These are phyloP conservation scores for Colletotrichum sp. DNA, from an alignment of 2,329 filamentous ascomycete species.

Conservation along the genomic window DNA sequence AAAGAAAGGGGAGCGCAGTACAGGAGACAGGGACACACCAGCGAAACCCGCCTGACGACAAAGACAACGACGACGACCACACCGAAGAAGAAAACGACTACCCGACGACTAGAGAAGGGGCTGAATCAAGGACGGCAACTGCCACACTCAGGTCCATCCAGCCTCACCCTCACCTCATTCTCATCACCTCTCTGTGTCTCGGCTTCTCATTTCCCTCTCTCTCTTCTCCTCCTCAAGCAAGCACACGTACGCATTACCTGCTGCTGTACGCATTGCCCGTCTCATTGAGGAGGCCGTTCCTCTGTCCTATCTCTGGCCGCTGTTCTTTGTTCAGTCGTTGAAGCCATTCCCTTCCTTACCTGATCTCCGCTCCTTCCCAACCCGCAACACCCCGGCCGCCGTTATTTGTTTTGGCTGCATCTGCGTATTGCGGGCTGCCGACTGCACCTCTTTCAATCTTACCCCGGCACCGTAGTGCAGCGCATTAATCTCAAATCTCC, in stretches of 20 bases:
- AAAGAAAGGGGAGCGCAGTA: not conserved
- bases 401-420: not conserved
- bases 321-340: not conserved
- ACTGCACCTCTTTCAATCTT: not conserved
- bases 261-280: not conserved
- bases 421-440: not conserved
- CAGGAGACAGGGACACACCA: not conserved
- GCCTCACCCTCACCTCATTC: not conserved
- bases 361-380: not conserved
- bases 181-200: not conserved
- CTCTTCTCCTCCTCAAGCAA: not conserved
- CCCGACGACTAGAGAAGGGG: not conserved
- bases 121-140: not conserved
- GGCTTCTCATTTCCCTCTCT: not conserved
- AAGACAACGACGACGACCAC: not conserved
- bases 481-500: constrained; percentile 8
- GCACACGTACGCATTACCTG: not conserved
- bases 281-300: not conserved
- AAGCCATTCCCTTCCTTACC: not conserved
- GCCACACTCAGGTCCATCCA: not conserved
- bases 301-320: not conserved
- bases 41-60: not conserved
- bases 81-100: not conserved
- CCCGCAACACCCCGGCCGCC: not conserved
- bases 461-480: not conserved